Evolutionary conservation across 148 eudicot species (phyloP), one percentile per base, ranked within the genome.

Genomic region (Linanthus parryae): DNA sequence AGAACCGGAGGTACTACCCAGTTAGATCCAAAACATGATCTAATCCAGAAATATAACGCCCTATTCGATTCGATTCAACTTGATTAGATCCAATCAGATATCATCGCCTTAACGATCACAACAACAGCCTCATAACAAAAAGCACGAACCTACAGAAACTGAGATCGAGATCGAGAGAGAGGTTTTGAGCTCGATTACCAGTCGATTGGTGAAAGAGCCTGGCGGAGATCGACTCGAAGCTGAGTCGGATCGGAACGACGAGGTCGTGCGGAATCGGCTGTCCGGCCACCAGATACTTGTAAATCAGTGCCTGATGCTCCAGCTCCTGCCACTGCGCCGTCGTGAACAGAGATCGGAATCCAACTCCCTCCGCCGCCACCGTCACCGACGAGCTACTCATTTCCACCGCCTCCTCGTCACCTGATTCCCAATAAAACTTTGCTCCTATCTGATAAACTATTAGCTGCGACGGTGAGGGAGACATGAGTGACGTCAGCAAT

Each of bases 271-370:
- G 80, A 24, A 75, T 73, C 14, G 80, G 73, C 20, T 70, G 4
- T 5, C 80, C 80, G 17, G 76, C 76, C 21, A 70, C 55, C 16
- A 75, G 50, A 39, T 75, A 75, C 60, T 75, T 75, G 61, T 75
- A 75, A 37, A 75, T 59, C 61, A 70, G 59, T 16, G 80, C 80
- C 59, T 75, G 80, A 23, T 70, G 80, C 56, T 75, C 80, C 56
- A 75, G 73, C 67, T 75, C 80, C 73, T 63, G 75, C 76, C 80
- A 71, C 38, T 75, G 80, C 57, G 68, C 60, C 58, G 80, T 63
- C 42, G 80, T 75, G 59, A 75, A 75, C 26, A 72, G 80, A 27
- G 69, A 59, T 60, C 66, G 62, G 39, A 22, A 61, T 19, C 58
- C 65, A 44, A 17, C 65, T 33, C 55, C 75, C 8, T 56, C 63